Percentiles rank a stretch among this genome's conserved stretches.
phyloP scores from a whole-genome alignment of 495 filamentous ascomycete species.

The Aspergillus asperescens region DNA sequence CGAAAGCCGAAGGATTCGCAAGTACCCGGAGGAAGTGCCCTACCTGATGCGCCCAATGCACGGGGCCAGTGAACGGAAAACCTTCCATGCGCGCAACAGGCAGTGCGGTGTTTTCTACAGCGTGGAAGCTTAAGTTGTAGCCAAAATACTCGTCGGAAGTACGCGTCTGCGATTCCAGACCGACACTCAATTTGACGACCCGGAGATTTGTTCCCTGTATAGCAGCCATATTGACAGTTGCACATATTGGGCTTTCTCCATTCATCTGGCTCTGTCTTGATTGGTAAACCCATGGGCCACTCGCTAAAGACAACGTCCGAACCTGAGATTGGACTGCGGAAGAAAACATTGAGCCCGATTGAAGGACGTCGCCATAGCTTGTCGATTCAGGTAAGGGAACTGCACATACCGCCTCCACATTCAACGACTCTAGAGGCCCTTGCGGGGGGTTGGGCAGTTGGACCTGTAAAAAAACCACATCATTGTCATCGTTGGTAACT shows the following conservation, averaged over 20 bases:
- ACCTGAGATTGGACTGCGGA: constrained; percentile 22
- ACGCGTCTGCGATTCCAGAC: constrained; percentile 4
- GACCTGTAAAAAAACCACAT: constrained; percentile 31
- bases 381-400: constrained; percentile 15
- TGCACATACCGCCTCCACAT: constrained; percentile 23
- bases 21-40: constrained; percentile 1
- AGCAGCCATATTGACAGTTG: constrained; percentile 25
- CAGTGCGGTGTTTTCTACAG: constrained; percentile 19
- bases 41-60: constrained; percentile 35
- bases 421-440: constrained; percentile 11
- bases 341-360: constrained; percentile 28
- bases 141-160: constrained; percentile 4
- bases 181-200: constrained; percentile 26
- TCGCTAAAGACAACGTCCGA: constrained; percentile 24
- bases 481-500: constrained; percentile 40
- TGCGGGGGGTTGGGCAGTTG: constrained; percentile 6
- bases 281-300: constrained; percentile 36
- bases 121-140: background rate
- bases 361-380: constrained; percentile 13
- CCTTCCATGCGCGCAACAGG: constrained; percentile 1
- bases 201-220: constrained; percentile 28
- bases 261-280: background rate
- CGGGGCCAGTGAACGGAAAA: constrained; percentile 30
- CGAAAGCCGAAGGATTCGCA: background rate
- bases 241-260: constrained; percentile 9